Evolutionary conservation across 1,284 basidiomycete genomes (phyloP), one percentile per base, ranked within the genome.

Genomic region (Phylloporus sp.): DNA sequence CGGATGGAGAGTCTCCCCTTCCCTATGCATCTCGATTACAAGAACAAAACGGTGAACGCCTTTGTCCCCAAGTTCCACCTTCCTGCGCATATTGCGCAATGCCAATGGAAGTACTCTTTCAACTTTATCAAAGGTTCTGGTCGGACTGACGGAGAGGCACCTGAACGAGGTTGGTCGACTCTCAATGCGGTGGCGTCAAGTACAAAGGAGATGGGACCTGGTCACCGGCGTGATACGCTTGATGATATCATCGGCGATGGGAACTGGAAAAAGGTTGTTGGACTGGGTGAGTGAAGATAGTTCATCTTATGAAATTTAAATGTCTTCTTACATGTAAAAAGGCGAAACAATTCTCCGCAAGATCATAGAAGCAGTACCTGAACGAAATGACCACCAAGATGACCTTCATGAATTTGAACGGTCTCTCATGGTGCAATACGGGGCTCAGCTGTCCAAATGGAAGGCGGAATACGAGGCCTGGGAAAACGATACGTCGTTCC

Each of bases 11-110:
- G 19, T 2, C 10, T 56, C 11, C 55, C 32, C 10, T 1, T 3
- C 20, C 19, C 20, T 4, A 35, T 56, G 12, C 19, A 19, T 3
- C 52, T 53, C 23, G 19, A n/a, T 19, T n/a, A n/a, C n/a, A n/a
- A n/a, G n/a, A n/a, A 53, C 25, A 29, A 27, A 25, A 27, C 52
- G 14, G 25, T 5, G 17, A 8, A 56, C 32, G 19, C 35, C 35
- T 29, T 68, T 12, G 61, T 75, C 0, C 70, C 64, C 0, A 71
- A 71, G 19, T 71, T 71, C 15, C 68, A 71, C 23, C 45, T 71
- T 3, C 68, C 69, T 2, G 60, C 70, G 4, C 66, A 71, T 29
- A 23, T 68, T 2, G 20, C n/a, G 2, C n/a, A 60, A 4, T 75
- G 74, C 45, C 74, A 75, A 25, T 45, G 32, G 39, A 45, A 12